Evolutionary conservation across 805 yeast species (phyloP), one percentile per base, ranked within the genome.

Genomic region (Brettanomyces custersianus): DNA sequence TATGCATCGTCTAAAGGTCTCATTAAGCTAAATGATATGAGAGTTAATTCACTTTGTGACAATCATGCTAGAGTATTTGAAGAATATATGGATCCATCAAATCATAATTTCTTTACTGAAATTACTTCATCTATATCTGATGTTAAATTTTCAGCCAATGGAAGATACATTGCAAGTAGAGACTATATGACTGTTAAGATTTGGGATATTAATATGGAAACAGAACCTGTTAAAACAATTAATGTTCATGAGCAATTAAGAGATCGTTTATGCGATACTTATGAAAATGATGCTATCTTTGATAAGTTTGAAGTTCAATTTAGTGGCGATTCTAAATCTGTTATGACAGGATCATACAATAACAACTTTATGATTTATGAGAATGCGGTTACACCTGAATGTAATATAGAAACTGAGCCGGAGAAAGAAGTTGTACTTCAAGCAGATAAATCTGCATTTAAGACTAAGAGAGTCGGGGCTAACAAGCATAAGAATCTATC

Each of bases 151-250:
- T 76, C 92, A 48, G 73, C 79, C 38, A 85, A 90, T 59, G 99
- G 99, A 30, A 73, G 92, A 49, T 87, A 92, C 60, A 84, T 92
- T 55, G 95, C 90, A n/a, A 77, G 94, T 29, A 77, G 99, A 56
- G 99, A 92, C 67, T 92, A 92, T 60, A 75, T 92, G 83, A 85
- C 96, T 9, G 95, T 90, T 23, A 92, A 92, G 62, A 81, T 92
- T 48, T 92, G 99, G 99, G 99, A 92, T 66, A 72, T 92, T 43
- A 86, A 86, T 45, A 92, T 92, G 98, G 96, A 92, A 62, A 80
- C 78, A 46, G 85, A 81, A 59, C 99, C 99, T 25, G 63, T 94
- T 39, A 86, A 86, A 60, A 88, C 96, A 12, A 88, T 92, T 42
- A 86, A 86, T 56, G 87, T 94, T 44, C 98, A 92, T 61, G 97